These are phyloP conservation scores for Nemania sp. DNA, from an alignment of 2,329 filamentous ascomycete genomes.

Conservation along the genomic window DNA sequence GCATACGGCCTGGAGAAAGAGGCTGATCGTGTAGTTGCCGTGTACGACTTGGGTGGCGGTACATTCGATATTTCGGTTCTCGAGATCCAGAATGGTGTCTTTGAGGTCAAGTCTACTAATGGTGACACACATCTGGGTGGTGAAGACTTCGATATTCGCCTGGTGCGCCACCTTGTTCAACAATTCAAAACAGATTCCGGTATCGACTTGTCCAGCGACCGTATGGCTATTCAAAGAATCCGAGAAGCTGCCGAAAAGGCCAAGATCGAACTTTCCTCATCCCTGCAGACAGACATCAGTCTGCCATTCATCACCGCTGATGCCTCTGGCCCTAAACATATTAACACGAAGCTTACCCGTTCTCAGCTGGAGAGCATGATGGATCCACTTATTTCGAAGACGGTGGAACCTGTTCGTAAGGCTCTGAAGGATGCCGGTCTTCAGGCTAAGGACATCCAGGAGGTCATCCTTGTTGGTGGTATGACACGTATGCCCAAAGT, in stretches of 20 bases:
- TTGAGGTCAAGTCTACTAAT: conserved; percentile 99
- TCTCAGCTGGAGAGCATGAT: conserved; percentile 92
- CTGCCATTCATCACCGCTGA: conserved; percentile 98
- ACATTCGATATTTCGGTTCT: conserved; percentile 99
- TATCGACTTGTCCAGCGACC: conserved; percentile 87
- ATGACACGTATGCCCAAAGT: conserved; percentile 99
- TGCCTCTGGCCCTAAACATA: conserved; percentile 94
- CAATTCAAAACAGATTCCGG: conserved; percentile 97
- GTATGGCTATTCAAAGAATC: conserved; percentile 99
- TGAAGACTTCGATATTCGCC: conserved; percentile 95
- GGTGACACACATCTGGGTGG: conserved; percentile 98
- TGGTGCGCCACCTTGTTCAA: conserved; percentile 90
- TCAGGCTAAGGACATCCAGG: conserved; percentile 90
- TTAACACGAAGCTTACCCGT: conserved; percentile 92
- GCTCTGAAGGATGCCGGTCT: conserved; percentile 94
- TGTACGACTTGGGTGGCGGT: conserved; percentile 98
- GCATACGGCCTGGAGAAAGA: conserved; percentile 97
- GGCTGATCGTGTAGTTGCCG: conserved; percentile 83
- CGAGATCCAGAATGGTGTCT: conserved; percentile 96
- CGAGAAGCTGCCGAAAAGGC: conserved; percentile 98
- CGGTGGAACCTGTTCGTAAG: conserved; percentile 92
- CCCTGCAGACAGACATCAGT: conserved; percentile 95
- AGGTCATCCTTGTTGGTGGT: conserved; percentile 96
- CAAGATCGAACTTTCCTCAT: conserved; percentile 97
- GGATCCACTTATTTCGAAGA: conserved; percentile 83